These are phyloP conservation scores for Globisporangium cylindrosporum DNA, from an alignment of 352 stramenopile genomes.

Conservation along the genomic window DNA sequence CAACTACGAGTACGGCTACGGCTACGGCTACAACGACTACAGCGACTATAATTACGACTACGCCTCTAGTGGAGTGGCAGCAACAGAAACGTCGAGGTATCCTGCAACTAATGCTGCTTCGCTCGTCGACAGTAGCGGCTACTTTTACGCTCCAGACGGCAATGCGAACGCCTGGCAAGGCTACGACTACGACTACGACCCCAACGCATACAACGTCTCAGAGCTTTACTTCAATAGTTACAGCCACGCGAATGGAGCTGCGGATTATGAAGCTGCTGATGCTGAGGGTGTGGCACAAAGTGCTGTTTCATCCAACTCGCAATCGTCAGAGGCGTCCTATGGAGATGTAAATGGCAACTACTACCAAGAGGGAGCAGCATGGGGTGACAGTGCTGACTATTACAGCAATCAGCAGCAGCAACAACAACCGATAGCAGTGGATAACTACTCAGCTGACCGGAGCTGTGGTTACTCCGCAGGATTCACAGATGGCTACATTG, in stretches of 20 bases:
- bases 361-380: neutral
- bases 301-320: neutral
- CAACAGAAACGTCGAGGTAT: neutral
- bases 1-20: constrained; percentile 27
- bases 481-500: constrained; percentile 5
- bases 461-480: neutral
- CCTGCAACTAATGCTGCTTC: neutral
- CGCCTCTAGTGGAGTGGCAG: neutral
- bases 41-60: constrained; percentile 11
- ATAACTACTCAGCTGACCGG: neutral
- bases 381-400: neutral
- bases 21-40: constrained; percentile 14
- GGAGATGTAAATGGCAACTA: neutral
- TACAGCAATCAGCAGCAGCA: neutral
- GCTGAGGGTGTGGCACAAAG: neutral
- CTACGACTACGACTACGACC: constrained; percentile 20
- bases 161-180: constrained; percentile 30
- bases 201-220: neutral
- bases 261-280: neutral
- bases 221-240: neutral
- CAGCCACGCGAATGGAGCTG: constrained; percentile 6
- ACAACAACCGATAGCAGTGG: neutral
- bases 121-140: constrained; percentile 28
- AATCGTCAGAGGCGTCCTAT: neutral
- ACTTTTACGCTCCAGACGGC: constrained; percentile 30